Percentiles rank a stretch among this genome's conserved stretches.
phyloP scores from a whole-genome alignment of 495 filamentous ascomycete species.

The Aspergillus leporis region DNA sequence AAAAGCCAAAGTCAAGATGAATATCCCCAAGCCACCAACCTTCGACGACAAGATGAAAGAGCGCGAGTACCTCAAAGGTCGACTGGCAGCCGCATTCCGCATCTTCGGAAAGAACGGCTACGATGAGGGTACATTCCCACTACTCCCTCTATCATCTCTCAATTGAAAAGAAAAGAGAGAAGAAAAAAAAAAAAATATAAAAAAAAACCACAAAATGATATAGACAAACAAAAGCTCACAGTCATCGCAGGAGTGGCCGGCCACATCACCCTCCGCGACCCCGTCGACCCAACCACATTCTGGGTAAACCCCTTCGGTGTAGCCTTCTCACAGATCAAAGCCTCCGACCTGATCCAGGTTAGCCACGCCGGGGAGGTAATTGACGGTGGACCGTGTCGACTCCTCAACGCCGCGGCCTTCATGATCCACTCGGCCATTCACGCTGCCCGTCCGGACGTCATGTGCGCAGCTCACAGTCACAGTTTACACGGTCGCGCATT shows the following conservation, averaged over 20 bases:
- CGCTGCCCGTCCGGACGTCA: slow-evolving; percentile 66
- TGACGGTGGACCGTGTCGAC: slow-evolving; percentile 60
- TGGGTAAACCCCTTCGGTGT: slow-evolving; percentile 84
- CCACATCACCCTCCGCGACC: slow-evolving; percentile 65
- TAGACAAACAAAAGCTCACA: no score
- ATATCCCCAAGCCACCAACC: slow-evolving; percentile 49
- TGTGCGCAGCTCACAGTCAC: slow-evolving; percentile 73
- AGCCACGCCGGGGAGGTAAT: slow-evolving; percentile 64
- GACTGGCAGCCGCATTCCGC: slow-evolving; percentile 65
- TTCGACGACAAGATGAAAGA: slow-evolving; percentile 64
- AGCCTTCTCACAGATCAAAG: slow-evolving; percentile 67
- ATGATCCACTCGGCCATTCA: slow-evolving; percentile 72
- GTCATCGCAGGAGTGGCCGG: slow-evolving; percentile 49
- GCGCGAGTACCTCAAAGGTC: slow-evolving; percentile 64
- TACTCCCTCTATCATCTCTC: not conserved
- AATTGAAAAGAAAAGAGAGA: no score
- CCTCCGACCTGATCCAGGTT: slow-evolving; percentile 71
- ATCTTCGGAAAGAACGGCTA: slow-evolving; percentile 73
- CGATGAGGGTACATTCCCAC: slow-evolving; percentile 53
- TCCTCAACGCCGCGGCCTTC: slow-evolving; percentile 69
- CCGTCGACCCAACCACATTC: slow-evolving; percentile 66
- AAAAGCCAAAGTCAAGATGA: slow-evolving; percentile 45
- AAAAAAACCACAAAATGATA: no score
- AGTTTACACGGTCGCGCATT: slow-evolving; percentile 71
- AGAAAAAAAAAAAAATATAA: no score